Percentiles rank a stretch among this genome's conserved stretches.
These are phyloP conservation scores for Hypoxylon sp. DNA, from an alignment of 2,329 filamentous ascomycete species.

Conservation along the genomic window DNA sequence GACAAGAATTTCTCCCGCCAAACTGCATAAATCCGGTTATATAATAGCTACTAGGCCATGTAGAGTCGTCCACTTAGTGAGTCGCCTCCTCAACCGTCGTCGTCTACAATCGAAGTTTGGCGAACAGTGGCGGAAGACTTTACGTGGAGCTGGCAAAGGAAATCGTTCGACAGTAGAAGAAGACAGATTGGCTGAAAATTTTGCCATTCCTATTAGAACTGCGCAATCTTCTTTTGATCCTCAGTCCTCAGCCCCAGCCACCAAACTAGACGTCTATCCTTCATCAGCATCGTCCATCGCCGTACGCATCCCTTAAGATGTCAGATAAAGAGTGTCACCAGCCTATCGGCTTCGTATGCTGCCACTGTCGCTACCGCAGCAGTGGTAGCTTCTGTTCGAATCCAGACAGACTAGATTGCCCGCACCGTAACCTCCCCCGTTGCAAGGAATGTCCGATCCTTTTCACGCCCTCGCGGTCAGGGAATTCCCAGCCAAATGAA, in stretches of 20 bases:
- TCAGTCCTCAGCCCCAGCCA: background rate
- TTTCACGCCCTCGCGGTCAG: slow-evolving; percentile 39
- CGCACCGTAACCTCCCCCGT: slow-evolving; percentile 47
- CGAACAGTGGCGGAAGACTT: background rate
- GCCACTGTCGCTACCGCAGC: slow-evolving; percentile 48
- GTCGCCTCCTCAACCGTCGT: background rate
- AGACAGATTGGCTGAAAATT: background rate
- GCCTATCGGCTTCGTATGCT: slow-evolving; percentile 52
- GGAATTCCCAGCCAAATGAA: background rate
- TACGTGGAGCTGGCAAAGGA: background rate
- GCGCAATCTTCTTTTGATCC: background rate
- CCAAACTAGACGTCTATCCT: background rate
- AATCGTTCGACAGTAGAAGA: background rate
- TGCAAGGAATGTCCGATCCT: slow-evolving; percentile 48
- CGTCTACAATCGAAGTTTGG: background rate
- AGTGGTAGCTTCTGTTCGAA: slow-evolving; percentile 51
- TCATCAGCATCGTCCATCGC: background rate
- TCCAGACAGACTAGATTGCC: slow-evolving; percentile 44
- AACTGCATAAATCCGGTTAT: slow-evolving; percentile 12
- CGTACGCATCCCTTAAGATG: slow-evolving; percentile 10
- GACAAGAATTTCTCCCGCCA: background rate
- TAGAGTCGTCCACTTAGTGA: slow-evolving; percentile 4
- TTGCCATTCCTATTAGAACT: background rate
- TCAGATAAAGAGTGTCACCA: slow-evolving; percentile 41
- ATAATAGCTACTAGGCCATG: slow-evolving; percentile 16